Conservation (phyloP, 139 green algal genomes). For the Tetraselmis striata region DNA sequence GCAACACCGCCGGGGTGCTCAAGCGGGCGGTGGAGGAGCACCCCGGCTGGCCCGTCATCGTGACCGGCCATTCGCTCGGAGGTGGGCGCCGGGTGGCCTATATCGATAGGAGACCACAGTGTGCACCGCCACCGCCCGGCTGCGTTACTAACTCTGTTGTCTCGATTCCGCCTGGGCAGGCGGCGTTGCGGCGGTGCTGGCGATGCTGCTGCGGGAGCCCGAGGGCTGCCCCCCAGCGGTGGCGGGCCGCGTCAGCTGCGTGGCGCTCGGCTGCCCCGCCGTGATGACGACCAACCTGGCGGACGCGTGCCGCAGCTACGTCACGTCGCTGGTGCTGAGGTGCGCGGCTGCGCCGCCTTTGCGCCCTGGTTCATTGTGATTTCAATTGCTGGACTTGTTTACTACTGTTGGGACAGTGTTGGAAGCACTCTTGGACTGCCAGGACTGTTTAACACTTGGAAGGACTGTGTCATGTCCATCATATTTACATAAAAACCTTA, state of each 20-base stretch:
- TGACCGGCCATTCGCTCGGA: conserved; percentile 46
- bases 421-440: too few species aligned
- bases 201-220: conserved; percentile 35
- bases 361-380: too few species aligned
- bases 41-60: conserved; percentile 44
- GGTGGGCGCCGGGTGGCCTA: conserved; percentile 11
- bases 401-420: too few species aligned
- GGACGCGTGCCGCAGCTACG: conserved; percentile 16
- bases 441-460: too few species aligned
- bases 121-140: too few species aligned
- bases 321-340: conserved; percentile 37
- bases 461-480: too few species aligned
- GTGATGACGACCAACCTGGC: conserved; percentile 36
- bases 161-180: conserved; percentile 32
- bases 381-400: too few species aligned
- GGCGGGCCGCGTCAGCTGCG: conserved; percentile 26
- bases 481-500: too few species aligned
- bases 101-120: too few species aligned
- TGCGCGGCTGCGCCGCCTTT: too few species aligned
- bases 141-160: too few species aligned
- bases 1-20: conserved; percentile 37
- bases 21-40: conserved; percentile 16
- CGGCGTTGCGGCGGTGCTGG: conserved; percentile 33
- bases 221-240: not conserved
- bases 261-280: conserved; percentile 39